Evolutionary conservation across 1,284 basidiomycete species (phyloP).

Genomic region (Heliocybe sulcata): DNA sequence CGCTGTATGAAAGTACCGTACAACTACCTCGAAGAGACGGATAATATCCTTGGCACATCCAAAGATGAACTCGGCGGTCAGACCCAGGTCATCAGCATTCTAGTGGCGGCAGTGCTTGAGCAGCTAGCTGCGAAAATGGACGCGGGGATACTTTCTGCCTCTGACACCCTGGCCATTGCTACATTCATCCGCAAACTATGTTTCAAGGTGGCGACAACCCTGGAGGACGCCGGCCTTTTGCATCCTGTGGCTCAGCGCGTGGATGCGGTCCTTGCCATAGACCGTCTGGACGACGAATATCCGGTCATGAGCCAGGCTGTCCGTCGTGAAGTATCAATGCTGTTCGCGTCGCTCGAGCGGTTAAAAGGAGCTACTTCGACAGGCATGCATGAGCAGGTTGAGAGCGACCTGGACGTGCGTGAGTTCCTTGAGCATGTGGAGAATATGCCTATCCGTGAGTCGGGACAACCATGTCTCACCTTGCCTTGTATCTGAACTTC

Average conservation of each 20-base stretch:
- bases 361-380: conserved; percentile 9
- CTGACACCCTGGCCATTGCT: conserved; percentile 55
- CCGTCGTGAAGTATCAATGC: conserved; percentile 33
- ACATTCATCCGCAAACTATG: conserved; percentile 58
- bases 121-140: conserved; percentile 61
- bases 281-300: conserved; percentile 22
- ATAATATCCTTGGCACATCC: conserved; percentile 17
- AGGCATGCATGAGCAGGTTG: not conserved
- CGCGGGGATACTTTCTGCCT: conserved; percentile 43
- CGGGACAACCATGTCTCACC: not conserved
- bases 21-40: conserved; percentile 76
- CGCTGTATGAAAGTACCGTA: conserved; percentile 84
- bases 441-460: conserved; percentile 31
- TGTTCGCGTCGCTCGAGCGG: conserved; percentile 25
- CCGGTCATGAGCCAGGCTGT: conserved; percentile 37
- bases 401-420: conserved; percentile 16
- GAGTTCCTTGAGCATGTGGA: conserved; percentile 38
- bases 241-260: conserved; percentile 29
- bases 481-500: not conserved
- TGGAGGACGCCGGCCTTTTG: conserved; percentile 31
- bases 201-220: conserved; percentile 49
- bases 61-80: conserved; percentile 2
- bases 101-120: conserved; percentile 73
- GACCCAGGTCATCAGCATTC: conserved; percentile 39
- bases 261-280: conserved; percentile 19